Percentiles rank a stretch among this genome's conserved stretches.
Evolutionary conservation across 768 basidiomycete species (phyloP).

Genomic region (Flagelloscypha sp.): DNA sequence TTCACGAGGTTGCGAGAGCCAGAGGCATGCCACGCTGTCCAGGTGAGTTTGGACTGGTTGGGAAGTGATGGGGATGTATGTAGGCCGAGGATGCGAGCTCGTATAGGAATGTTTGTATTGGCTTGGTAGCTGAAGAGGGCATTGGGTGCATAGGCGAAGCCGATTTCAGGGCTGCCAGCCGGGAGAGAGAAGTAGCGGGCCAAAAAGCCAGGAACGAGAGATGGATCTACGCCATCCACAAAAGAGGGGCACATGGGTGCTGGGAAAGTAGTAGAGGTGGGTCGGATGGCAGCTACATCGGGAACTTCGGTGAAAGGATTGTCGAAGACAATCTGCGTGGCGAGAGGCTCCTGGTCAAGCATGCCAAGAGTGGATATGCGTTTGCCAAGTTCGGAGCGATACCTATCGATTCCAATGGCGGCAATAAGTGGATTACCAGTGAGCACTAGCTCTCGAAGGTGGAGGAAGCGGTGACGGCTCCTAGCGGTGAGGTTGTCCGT

Average conservation of each 20-base stretch:
- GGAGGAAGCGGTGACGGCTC: too few relatives aligned
- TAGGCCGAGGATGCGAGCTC: conserved; percentile 66
- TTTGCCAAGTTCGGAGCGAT: conserved; percentile 62
- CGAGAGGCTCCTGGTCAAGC: conserved; percentile 75
- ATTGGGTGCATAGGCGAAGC: conserved; percentile 68
- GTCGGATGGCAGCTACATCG: too few relatives aligned
- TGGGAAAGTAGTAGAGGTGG: conserved; percentile 70
- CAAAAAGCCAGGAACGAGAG: conserved; percentile 69
- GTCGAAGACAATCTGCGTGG: conserved; percentile 71
- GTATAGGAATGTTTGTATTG: conserved; percentile 74
- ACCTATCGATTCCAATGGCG: conserved; percentile 5
- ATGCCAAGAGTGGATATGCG: conserved; percentile 78
- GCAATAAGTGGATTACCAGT: conserved; percentile 52
- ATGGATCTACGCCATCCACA: conserved; percentile 63
- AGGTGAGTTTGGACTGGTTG: conserved; percentile 76
- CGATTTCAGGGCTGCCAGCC: conserved; percentile 28
- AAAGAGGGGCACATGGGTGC: conserved; percentile 65
- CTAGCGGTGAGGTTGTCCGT: too few relatives aligned
- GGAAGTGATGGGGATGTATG: conserved; percentile 59
- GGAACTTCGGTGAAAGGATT: conserved; percentile 35
- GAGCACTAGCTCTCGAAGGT: conserved; percentile 66
- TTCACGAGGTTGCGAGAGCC: conserved; percentile 75
- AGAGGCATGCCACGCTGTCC: conserved; percentile 59
- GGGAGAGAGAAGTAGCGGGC: conserved; percentile 38
- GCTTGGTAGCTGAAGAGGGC: conserved; percentile 90